Evolutionary conservation across 768 basidiomycete species (phyloP), one percentile per base, ranked within the genome.

Genomic region (Filobasidium floriforme): DNA sequence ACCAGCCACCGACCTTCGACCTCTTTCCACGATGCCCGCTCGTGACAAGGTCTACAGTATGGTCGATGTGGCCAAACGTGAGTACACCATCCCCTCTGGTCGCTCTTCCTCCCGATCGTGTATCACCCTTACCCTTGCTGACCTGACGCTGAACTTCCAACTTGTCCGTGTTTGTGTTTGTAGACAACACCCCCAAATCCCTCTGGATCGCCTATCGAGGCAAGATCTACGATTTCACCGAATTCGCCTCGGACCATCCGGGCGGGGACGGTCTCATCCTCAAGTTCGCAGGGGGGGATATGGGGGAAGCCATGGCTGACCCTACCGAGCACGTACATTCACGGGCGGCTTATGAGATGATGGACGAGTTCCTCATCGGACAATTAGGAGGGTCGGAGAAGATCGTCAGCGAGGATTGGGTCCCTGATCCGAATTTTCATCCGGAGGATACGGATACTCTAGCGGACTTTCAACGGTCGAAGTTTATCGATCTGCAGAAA

Each of bases 221-320:
- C 73, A 89, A 87, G 74, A 90, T 99, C 26, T 98, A 93, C 82
- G 87, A 99, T 75, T 86, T 98, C 61, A 87, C 93, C 2, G 46
- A 66, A 3, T 97, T 98, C 80, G 79, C 93, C 1, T 73, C 83
- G 61, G 92, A 94, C 81, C 92, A 96, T 76, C 92, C 93, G 12
- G 94, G 94, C 69, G 92, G 93, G 2, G 94, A 98, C 77, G 93
- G 97, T 76, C 80, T 92, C 69, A 85, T 99, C 71, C 80, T 92
- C 44, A 81, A 85, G 52, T 83, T 88, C 78, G 94, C 89, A 5
- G 93, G 92, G 46, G 85, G 85, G 79, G 90, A 96, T 75, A 83
- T 98, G 60, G 88, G 83, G 22, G 81, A 79, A 22, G 81, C 86
- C 63, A 98, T 98, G 96, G 84, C 83, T 72, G 87, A 94, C 79